These are phyloP conservation scores for Blastocystis sp. DNA, from an alignment of 352 stramenopile genomes.

Conservation along the genomic window DNA sequence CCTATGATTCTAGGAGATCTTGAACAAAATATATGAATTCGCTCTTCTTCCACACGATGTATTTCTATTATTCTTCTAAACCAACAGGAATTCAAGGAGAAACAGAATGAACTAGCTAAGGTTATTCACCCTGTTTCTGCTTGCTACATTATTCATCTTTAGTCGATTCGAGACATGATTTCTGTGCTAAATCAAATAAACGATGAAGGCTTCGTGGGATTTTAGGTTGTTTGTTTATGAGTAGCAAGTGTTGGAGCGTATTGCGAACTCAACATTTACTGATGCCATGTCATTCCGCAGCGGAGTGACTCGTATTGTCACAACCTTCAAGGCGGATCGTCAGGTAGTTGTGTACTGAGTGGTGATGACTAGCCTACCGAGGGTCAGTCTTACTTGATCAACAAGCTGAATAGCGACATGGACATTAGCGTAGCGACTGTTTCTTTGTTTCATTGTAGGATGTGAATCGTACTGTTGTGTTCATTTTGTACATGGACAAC, in stretches of 20 bases:
- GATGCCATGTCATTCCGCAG: background rate
- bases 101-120: background rate
- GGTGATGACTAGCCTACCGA: background rate
- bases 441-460: background rate
- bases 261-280: background rate
- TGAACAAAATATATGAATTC: background rate
- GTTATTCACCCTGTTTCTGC: background rate
- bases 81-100: background rate
- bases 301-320: background rate
- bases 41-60: background rate
- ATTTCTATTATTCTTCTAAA: background rate
- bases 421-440: background rate
- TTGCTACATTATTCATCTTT: background rate
- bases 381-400: background rate
- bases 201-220: background rate
- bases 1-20: background rate
- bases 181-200: background rate
- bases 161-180: background rate
- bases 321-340: background rate
- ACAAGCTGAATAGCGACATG: background rate
- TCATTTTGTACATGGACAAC: slow-evolving; percentile 29
- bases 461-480: background rate
- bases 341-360: background rate
- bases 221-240: background rate
- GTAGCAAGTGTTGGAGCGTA: background rate